These are phyloP conservation scores for Acanthochlamys bracteata DNA, from an alignment of 106 monocot species.

Conservation along the genomic window DNA sequence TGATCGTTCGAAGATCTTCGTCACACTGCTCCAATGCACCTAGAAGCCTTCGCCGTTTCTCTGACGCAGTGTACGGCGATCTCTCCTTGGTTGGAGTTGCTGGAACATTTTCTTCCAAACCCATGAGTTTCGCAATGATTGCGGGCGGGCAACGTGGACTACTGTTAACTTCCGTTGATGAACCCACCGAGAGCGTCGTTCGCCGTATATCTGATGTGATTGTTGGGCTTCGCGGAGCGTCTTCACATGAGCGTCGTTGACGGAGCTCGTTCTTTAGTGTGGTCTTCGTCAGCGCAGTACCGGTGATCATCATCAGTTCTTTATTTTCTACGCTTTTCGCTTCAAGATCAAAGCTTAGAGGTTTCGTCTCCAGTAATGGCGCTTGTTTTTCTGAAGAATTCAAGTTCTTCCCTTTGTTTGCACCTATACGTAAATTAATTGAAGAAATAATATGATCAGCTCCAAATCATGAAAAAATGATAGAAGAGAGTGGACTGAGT, in stretches of 20 bases:
- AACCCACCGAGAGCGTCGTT: neutral
- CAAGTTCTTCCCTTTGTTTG: conserved; percentile 15
- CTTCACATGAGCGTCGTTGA: conserved; percentile 23
- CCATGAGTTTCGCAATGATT: conserved; percentile 23
- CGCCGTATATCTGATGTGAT: conserved; percentile 28
- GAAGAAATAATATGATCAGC: neutral
- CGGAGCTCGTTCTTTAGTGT: conserved; percentile 1
- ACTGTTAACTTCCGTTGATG: neutral
- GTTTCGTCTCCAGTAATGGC: neutral
- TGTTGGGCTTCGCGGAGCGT: conserved; percentile 44
- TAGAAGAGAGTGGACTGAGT: neutral
- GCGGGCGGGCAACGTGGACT: conserved; percentile 15
- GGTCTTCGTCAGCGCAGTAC: neutral
- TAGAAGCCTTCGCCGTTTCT: conserved; percentile 71
- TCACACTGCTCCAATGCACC: conserved; percentile 79
- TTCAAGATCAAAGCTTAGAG: neutral
- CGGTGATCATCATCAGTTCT: too few relatives aligned
- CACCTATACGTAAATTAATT: neutral
- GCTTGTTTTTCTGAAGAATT: neutral
- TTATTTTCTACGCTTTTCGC: neutral
- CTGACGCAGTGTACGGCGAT: conserved; percentile 23
- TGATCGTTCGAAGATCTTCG: conserved; percentile 54
- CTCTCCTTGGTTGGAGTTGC: neutral
- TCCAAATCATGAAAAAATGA: neutral
- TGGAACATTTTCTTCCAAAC: conserved; percentile 8